phyloP scores from a whole-genome alignment of 225 moss, liverwort and hornwort genomes.

The Takakia lepidozioides region DNA sequence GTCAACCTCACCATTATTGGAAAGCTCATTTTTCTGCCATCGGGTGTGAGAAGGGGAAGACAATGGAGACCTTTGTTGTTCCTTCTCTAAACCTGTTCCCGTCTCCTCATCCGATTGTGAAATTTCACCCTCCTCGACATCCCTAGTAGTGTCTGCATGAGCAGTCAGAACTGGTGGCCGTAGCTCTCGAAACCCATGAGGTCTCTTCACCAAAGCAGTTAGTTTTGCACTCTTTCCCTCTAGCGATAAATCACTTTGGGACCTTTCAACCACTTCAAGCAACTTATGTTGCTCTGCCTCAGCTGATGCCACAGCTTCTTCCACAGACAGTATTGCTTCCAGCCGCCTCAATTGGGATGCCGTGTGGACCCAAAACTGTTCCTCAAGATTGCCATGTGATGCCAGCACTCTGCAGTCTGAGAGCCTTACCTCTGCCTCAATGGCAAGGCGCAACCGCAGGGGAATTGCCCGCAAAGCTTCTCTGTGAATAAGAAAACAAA shows the following conservation, averaged over 20 bases:
- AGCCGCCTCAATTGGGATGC: slow-evolving; percentile 35
- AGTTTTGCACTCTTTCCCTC: not conserved
- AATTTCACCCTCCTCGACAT: slow-evolving; percentile 10
- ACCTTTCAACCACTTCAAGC: slow-evolving; percentile 1
- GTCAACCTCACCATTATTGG: too few relatives aligned
- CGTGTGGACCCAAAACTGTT: slow-evolving; percentile 34
- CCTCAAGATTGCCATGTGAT: slow-evolving; percentile 11
- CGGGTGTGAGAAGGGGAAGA: too few relatives aligned
- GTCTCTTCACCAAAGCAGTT: not conserved
- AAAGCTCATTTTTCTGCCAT: too few relatives aligned
- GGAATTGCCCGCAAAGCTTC: slow-evolving; percentile 29
- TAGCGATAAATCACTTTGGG: too few relatives aligned
- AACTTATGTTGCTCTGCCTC: slow-evolving; percentile 20
- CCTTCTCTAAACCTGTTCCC: slow-evolving; percentile 42
- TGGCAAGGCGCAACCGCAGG: slow-evolving; percentile 32
- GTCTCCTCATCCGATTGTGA: slow-evolving; percentile 9
- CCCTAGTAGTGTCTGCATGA: slow-evolving; percentile 5
- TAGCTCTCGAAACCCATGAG: slow-evolving; percentile 12
- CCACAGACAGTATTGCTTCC: slow-evolving; percentile 30
- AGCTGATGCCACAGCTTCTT: slow-evolving; percentile 29
- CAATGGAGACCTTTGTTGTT: too few relatives aligned
- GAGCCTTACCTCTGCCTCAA: slow-evolving; percentile 48
- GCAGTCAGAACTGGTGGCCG: slow-evolving; percentile 6
- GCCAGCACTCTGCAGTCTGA: slow-evolving; percentile 52
- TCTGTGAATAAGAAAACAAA: slow-evolving; percentile 31